Base-by-base conservation (phyloP, 148 eudicot genomes). In the Chenopodium suecicum region DNA sequence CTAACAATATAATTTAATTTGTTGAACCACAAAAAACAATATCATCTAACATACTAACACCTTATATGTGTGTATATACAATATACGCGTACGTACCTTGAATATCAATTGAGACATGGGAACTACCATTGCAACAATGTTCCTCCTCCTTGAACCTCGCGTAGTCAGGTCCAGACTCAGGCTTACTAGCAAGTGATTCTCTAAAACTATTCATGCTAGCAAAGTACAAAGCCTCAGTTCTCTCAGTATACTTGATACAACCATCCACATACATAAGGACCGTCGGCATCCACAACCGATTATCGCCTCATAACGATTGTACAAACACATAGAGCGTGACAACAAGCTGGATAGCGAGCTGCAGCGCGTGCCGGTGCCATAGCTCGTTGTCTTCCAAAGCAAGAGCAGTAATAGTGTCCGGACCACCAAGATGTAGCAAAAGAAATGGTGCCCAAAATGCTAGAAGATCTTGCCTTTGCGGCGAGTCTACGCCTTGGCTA, bases 311-410 rank as follows among this genome's bases (percentile, higher is more conserved):
- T 4, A 77, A 22, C 41, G 79, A 62, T 3, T 29, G 48, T 4
- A 6, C 1, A 23, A 62, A 63, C 8, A 77, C 70, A 77, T 63
- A 63, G 7, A 11, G 3, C 14, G 70, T 77, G 10, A 62, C 27
- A 1, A 13, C 13, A 19, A 63, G 48, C 70, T 60, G 67, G 1
- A 69, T 32, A 0, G 54, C 31, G 1, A 77, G 46, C 56, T 77
- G 79, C 12, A 77, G 79, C 41, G 54, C 52, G 4, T 77, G 79
- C n/a, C 79, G 70, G 63, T 17, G 50, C 79, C 79, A 77, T 14
- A 77, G 70, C 70, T 77, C 79, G n/a, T 77, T 77, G 6, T 77
- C 79, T 19, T 58, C 79, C 19, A 77, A n/a, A 44, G 79, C 79
- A 9, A 77, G 79, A 63, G 79, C 70, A 62, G 79, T 37, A 13